These are phyloP conservation scores for Aspergillus niger DNA, from an alignment of 2,329 filamentous ascomycete species.

Conservation along the genomic window DNA sequence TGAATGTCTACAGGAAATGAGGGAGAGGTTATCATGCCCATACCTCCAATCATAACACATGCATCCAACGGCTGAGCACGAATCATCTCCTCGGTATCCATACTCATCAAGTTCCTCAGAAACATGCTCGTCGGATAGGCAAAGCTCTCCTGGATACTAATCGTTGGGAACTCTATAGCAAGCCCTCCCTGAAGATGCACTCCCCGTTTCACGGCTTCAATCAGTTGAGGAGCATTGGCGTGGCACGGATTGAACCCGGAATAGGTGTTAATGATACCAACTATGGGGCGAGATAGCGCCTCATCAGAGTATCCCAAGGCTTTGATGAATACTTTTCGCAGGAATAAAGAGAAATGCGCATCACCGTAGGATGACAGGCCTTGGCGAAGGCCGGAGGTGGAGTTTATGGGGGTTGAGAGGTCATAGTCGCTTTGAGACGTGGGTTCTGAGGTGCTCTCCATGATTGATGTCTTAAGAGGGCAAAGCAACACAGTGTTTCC, in stretches of 20 bases:
- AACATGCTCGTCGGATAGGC: constrained; percentile 74
- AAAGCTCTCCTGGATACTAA: constrained; percentile 71
- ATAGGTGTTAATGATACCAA: constrained; percentile 74
- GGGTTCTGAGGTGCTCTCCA: neutral
- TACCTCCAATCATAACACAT: constrained; percentile 67
- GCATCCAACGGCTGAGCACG: constrained; percentile 70
- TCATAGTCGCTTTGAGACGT: constrained; percentile 49
- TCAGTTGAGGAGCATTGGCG: constrained; percentile 69
- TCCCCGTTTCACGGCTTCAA: constrained; percentile 70
- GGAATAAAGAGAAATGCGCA: constrained; percentile 72
- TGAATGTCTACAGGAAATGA: no score
- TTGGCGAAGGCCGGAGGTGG: constrained; percentile 60
- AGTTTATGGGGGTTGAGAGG: constrained; percentile 55
- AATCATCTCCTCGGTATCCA: constrained; percentile 81
- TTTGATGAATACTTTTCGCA: constrained; percentile 77
- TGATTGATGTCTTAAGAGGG: neutral
- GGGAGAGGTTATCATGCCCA: constrained; percentile 18
- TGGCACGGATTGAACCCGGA: constrained; percentile 76
- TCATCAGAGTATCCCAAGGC: constrained; percentile 73
- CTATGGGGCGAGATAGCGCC: constrained; percentile 67
- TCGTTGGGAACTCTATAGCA: constrained; percentile 72
- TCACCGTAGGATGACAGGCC: constrained; percentile 71
- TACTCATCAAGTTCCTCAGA: constrained; percentile 72
- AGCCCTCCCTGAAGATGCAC: constrained; percentile 68
- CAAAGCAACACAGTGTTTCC: neutral